Conservation (phyloP, 2,329 filamentous ascomycete species). For the Tympanopsis confertula region DNA sequence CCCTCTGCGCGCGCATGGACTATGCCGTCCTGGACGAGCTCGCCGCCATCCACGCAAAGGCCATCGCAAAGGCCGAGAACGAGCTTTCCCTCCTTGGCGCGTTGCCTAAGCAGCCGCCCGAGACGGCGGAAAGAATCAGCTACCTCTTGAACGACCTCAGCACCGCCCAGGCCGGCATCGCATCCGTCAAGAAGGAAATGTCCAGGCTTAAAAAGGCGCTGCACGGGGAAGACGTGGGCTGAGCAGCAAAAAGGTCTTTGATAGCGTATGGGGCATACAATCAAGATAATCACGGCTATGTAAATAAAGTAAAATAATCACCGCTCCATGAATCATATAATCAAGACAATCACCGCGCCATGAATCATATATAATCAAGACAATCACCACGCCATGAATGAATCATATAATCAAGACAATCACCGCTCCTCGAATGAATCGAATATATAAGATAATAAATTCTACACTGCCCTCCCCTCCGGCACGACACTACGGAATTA, state of each 20-base stretch:
- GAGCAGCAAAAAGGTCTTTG: not conserved
- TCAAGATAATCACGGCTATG: not conserved
- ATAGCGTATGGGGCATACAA: not conserved
- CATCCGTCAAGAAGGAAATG: slow-evolving; percentile 63
- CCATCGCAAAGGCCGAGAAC: slow-evolving; percentile 66
- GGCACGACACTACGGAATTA: too few species aligned
- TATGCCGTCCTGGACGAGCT: slow-evolving; percentile 58
- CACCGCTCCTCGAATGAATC: too few species aligned
- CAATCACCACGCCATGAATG: too few species aligned
- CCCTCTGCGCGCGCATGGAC: slow-evolving; percentile 64
- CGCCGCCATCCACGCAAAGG: slow-evolving; percentile 60
- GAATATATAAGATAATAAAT: too few species aligned
- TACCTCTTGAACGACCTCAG: slow-evolving; percentile 68
- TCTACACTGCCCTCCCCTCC: too few species aligned
- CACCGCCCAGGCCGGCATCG: slow-evolving; percentile 63
- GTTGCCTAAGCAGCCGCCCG: slow-evolving; percentile 58
- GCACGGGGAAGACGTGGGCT: slow-evolving; percentile 15
- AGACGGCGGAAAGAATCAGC: slow-evolving; percentile 52
- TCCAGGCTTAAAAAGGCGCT: slow-evolving; percentile 61
- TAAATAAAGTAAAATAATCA: slow-evolving; percentile 1
- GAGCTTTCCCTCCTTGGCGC: slow-evolving; percentile 71
- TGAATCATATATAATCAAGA: too few species aligned
- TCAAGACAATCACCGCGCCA: too few species aligned
- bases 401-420: too few species aligned
- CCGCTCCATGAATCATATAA: too few species aligned